Evolutionary conservation across 441 rosid genomes (phyloP), one percentile per base, ranked within the genome.

Genomic region (Populus hybrid): DNA sequence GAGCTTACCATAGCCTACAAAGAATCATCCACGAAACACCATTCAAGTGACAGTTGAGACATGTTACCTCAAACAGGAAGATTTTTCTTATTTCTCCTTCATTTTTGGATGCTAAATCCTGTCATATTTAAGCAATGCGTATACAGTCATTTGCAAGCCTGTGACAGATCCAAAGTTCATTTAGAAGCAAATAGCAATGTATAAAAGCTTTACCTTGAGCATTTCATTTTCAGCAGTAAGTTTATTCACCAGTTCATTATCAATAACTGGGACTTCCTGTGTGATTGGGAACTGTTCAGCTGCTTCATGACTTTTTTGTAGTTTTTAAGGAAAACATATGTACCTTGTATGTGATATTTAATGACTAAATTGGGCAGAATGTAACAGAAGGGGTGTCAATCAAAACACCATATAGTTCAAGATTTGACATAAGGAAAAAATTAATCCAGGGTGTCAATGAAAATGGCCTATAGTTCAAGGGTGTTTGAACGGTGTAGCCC

Each of bases 201-300:
- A 36, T 26, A 32, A 53, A 65, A 76, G 40, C 75, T 78, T 79
- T 78, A 91, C 99, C 97, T 90, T 91, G 74, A 96, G 94, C 74
- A 84, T 82, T 86, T 96, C 94, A 85, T 91, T 96, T 85, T 94
- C 98, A 72, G 90, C 87, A 38, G 89, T 74, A 76, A 93, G 92
- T 80, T 88, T 89, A 75, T 87, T 82, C 83, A 87, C 79, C 78
- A 85, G n/a, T 72, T 86, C 94, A 32, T 85, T 81, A 76, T 92
- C 90, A 81, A 84, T 75, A 57, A 87, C 87, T 28, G 89, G 88
- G 80, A 70, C 83, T 40, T 73, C 75, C 78, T 64, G 75, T 40
- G 83, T 57, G 26, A 61, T 76, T 57, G 82, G 83, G 42, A 71
- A 80, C 74, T 84, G 83, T 78, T 84, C 91, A 75, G 83, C 83